Evolutionary conservation across 495 filamentous ascomycete genomes (phyloP).

Genomic region (Baudoinia panamericana): DNA sequence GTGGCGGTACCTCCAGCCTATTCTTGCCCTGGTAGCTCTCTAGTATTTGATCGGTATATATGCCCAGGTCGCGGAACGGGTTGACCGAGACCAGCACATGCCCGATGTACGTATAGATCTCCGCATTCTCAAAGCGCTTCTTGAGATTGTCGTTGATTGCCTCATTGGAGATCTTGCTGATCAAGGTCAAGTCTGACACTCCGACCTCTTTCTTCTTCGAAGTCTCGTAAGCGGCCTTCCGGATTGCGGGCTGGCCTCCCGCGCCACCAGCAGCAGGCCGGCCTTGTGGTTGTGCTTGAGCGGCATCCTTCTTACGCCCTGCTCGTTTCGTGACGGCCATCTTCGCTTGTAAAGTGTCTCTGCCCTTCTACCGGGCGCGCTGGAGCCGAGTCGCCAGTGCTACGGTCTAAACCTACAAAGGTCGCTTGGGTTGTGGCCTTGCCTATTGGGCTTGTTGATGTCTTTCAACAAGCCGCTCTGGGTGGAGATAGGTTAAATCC

Average conservation of each 20-base stretch:
- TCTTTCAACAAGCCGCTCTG: no score
- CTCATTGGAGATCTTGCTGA: constrained; percentile 97
- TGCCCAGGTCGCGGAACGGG: constrained; percentile 94
- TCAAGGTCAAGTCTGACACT: constrained; percentile 90
- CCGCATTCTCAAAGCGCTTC: constrained; percentile 85
- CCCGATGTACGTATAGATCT: constrained; percentile 99
- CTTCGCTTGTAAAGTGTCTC: not conserved
- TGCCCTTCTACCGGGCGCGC: not conserved
- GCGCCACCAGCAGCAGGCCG: constrained; percentile 33
- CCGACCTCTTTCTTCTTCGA: constrained; percentile 99
- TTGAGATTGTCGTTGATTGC: constrained; percentile 98
- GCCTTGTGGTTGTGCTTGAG: constrained; percentile 33
- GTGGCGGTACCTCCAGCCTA: constrained; percentile 84
- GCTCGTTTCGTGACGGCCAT: constrained; percentile 37
- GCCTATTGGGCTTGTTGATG: no score
- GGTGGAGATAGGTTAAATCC: no score
- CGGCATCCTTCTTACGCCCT: constrained; percentile 53
- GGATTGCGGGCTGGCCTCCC: constrained; percentile 56
- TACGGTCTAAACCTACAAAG: no score
- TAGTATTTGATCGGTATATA: constrained; percentile 89
- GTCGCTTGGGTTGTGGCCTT: no score
- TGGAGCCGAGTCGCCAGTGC: not conserved
- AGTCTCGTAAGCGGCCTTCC: constrained; percentile 89
- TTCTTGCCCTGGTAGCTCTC: constrained; percentile 92
- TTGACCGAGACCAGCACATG: constrained; percentile 99